Conservation (phyloP, 495 filamentous ascomycete genomes). For the Beverwykella pulmonaria region DNA sequence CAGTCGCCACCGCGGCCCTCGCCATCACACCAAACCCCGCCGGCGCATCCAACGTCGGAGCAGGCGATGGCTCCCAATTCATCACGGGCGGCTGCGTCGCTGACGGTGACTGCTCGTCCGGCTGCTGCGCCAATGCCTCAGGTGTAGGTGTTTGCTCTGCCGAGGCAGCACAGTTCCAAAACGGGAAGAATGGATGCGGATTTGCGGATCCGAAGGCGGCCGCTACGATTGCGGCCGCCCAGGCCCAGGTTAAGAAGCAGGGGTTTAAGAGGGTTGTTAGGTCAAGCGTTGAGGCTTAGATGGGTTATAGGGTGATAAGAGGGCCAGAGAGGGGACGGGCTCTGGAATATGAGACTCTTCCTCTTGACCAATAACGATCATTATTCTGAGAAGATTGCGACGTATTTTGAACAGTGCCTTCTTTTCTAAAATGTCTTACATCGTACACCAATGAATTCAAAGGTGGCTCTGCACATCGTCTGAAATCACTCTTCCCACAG, state of each 20-base stretch:
- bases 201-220: conserved; percentile 51
- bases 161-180: conserved; percentile 48
- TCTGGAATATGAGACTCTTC: too few relatives aligned
- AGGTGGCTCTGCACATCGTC: too few relatives aligned
- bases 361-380: too few relatives aligned
- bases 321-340: too few relatives aligned
- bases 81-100: conserved; percentile 33
- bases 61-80: conserved; percentile 28
- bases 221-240: conserved; percentile 47
- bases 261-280: conserved; percentile 42
- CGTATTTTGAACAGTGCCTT: too few relatives aligned
- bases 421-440: too few relatives aligned
- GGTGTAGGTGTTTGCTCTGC: conserved; percentile 51
- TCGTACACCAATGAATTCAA: too few relatives aligned
- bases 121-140: conserved; percentile 50
- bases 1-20: conserved; percentile 12
- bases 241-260: conserved; percentile 51
- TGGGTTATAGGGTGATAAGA: too few relatives aligned
- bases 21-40: conserved; percentile 22
- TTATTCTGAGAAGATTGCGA: too few relatives aligned
- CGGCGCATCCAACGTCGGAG: conserved; percentile 20
- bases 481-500: too few relatives aligned
- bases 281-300: not conserved
- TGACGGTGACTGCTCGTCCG: conserved; percentile 45
- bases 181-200: conserved; percentile 50